phyloP scores from a whole-genome alignment of 1,284 basidiomycete species.

The Microbotryum silenes-acaulis region DNA sequence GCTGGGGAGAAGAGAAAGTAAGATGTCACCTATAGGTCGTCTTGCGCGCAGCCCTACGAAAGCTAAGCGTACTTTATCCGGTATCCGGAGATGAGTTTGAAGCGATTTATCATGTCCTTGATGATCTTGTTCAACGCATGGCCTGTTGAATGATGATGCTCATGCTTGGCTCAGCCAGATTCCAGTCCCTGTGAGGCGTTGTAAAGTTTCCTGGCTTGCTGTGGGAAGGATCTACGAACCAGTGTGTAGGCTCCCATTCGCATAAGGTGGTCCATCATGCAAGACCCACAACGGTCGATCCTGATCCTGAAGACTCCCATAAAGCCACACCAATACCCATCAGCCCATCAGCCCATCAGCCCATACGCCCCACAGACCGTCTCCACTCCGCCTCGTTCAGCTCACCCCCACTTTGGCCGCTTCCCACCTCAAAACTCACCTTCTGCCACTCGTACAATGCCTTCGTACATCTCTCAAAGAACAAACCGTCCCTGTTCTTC shows the following conservation, averaged over 20 bases:
- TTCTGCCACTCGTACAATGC: slow-evolving; percentile 85
- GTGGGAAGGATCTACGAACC: slow-evolving; percentile 49
- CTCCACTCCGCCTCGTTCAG: background rate
- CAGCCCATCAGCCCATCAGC: background rate
- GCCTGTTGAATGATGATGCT: slow-evolving; percentile 47
- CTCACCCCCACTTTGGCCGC: background rate
- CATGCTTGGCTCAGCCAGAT: background rate
- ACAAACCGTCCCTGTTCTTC: slow-evolving; percentile 54
- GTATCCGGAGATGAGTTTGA: slow-evolving; percentile 67
- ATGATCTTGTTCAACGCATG: slow-evolving; percentile 95
- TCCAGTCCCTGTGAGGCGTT: background rate
- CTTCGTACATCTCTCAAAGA: slow-evolving; percentile 60
- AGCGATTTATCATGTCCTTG: slow-evolving; percentile 93
- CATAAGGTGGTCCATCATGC: slow-evolving; percentile 96
- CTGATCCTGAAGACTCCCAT: slow-evolving; percentile 48
- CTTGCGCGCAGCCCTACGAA: background rate
- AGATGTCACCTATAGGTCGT: background rate
- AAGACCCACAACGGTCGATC: slow-evolving; percentile 67
- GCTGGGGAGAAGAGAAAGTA: slow-evolving; percentile 44
- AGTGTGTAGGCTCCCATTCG: slow-evolving; percentile 92
- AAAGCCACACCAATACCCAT: background rate
- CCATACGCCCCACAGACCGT: background rate
- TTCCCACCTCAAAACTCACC: background rate
- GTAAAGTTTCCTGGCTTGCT: background rate
- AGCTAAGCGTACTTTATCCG: slow-evolving; percentile 59